Base-by-base conservation (phyloP, 2,329 filamentous ascomycete species). In the Fusarium liriodendri region DNA sequence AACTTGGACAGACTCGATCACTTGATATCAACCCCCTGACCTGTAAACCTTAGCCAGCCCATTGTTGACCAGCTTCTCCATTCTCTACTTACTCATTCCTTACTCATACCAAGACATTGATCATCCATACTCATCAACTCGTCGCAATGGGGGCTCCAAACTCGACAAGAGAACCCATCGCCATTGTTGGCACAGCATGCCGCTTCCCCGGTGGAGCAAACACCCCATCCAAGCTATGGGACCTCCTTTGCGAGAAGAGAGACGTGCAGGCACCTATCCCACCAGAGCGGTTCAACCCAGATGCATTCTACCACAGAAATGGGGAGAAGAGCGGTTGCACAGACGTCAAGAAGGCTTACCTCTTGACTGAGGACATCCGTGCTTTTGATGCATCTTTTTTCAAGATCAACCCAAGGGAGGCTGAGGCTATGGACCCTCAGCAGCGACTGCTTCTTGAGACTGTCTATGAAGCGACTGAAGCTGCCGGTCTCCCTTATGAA, bases 161-260 rank as follows among this genome's bases (percentile, higher is more conserved):
- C 33, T n/a, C 37, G 37, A 38, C 37, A n/a, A 38, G 37, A 9
- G 85, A 67, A 3, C 61, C 67, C 35, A 76, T 55, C 6, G 81
- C 77, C 5, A 70, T 68, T 14, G 45, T 50, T 25, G 45, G 45
- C 22, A 50, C 22, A 14, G 45, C 20, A 14, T 50, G 45, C 45
- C 45, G 45, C 20, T 50, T 50, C 45, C 45, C 45, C 22, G 45
- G 45, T 16, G 45, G 45, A 22, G 45, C 45, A 25, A 27, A 22
- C 45, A 27, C 45, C 8, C 45, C 45, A 9, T 25, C 45, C 7
- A 16, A 22, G 14, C 25, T 50, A 27, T 50, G 45, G 45, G 25
- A 50, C 6, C 22, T 50, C 14, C 45, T 50, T 11, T 27, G 25
- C 7, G 14, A 27, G 14, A 22, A 22, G 14, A 22, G n/a, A 27